Percentiles rank a stretch among this genome's conserved stretches.
Evolutionary conservation across 257 asterid species (phyloP).

Genomic region (Datura wrightii): DNA sequence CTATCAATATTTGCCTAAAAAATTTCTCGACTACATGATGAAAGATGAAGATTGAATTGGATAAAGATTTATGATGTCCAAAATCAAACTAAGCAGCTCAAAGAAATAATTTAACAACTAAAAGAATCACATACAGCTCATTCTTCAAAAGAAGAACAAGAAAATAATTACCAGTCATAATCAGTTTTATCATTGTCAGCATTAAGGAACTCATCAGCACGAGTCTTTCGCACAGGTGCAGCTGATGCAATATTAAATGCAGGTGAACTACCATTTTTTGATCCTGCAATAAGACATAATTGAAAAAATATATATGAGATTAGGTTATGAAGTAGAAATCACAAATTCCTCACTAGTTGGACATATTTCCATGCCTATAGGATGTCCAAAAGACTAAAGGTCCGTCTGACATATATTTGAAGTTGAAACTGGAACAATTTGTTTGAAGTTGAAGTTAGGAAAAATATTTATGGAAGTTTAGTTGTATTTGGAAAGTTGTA

Average conservation of each 20-base stretch:
- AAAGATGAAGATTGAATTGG: constrained; percentile 29
- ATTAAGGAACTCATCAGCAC: constrained; percentile 87
- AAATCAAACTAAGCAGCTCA: constrained; percentile 16
- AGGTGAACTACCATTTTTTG: constrained; percentile 65
- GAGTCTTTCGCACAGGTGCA: constrained; percentile 65
- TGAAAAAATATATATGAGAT: neutral
- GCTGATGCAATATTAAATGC: constrained; percentile 65
- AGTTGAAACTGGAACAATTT: too few species aligned
- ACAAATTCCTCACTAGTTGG: neutral
- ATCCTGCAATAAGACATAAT: constrained; percentile 58
- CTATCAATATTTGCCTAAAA: neutral
- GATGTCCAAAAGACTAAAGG: neutral
- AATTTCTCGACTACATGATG: neutral
- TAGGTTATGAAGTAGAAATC: neutral
- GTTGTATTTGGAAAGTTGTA: neutral
- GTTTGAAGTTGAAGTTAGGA: neutral
- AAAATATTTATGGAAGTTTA: neutral
- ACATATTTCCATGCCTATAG: neutral
- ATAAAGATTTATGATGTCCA: neutral
- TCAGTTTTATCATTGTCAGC: constrained; percentile 96
- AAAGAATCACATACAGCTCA: constrained; percentile 32
- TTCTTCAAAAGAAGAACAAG: constrained; percentile 28
- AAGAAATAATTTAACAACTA: neutral
- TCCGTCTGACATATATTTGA: neutral
- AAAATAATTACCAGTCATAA: constrained; percentile 76